Conservation (phyloP, 169 alveolate species). For the Ichthyophthirius multifiliis region DNA sequence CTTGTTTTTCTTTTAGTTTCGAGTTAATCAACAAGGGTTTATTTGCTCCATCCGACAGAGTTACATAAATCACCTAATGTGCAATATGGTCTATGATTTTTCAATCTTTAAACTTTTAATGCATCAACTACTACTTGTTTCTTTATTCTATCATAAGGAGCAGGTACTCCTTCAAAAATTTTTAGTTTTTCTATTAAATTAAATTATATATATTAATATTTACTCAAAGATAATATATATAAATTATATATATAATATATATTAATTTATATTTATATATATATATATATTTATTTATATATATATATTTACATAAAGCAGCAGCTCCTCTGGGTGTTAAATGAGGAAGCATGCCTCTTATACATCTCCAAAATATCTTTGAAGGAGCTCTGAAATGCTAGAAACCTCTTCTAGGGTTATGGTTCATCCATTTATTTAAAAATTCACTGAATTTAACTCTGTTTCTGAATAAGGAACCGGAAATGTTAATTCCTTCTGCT, state of each 20-base stretch:
- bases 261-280: too few relatives aligned
- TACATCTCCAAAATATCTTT: constrained; percentile 96
- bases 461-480: constrained; percentile 96
- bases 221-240: too few relatives aligned
- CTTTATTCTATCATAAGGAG: constrained; percentile 92
- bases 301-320: constrained; percentile 86
- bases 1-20: constrained; percentile 92
- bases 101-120: constrained; percentile 84
- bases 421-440: constrained; percentile 93
- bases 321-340: constrained; percentile 97
- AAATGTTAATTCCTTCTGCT: constrained; percentile 95
- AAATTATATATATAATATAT: too few relatives aligned
- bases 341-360: constrained; percentile 99
- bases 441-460: constrained; percentile 94
- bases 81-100: constrained; percentile 86
- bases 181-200: constrained; percentile 87
- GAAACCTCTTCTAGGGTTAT: constrained; percentile 96
- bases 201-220: too few relatives aligned
- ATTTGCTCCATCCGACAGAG: constrained; percentile 92
- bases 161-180: constrained; percentile 95
- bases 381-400: constrained; percentile 96
- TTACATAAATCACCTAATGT: constrained; percentile 91
- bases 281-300: too few relatives aligned
- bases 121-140: constrained; percentile 94
- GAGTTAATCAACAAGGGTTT: constrained; percentile 81